Base-by-base conservation (phyloP, 257 asterid genomes). In the Solanum raphanifolium region DNA sequence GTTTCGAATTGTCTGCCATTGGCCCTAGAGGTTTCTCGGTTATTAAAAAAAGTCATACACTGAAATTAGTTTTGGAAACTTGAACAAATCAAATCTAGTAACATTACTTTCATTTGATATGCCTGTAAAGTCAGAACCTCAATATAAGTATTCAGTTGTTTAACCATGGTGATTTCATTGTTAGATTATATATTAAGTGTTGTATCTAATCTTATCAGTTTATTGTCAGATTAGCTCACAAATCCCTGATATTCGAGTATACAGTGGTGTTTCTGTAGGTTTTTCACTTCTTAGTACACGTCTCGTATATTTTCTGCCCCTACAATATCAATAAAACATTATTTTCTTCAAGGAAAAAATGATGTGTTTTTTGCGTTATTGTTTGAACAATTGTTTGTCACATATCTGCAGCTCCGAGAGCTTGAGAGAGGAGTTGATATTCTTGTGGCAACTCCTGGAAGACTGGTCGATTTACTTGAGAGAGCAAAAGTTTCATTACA, bases 371-470 rank as follows among this genome's bases (percentile, higher is more conserved):
- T 88, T 89, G 29, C 78, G 73, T 73, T 16, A 27, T 85, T 69
- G 71, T 52, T 68, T 86, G 85, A 69, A 86, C 81, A 82, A 74
- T 38, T 87, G 83, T 34, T 75, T 86, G 15, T 72, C 15, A 32
- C 38, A 36, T 90, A 34, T 88, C 34, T 88, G 87, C 92, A 96
- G 98, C 91, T 96, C 78, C 96, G 98, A 29, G 98, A 96, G 92
- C 95, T 96, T 78, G 98, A 96, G 92, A 95, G 94, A 90, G 98
- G 98, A 72, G 98, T 96, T 90, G 98, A 96, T 90, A 95, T 96
- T 93, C 92, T 96, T 91, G 98, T 96, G 91, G 98, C 98, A 73
- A 96, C 98, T 75, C 98, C 98, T 34, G 98, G 98, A 82, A 92
- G 98, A 92, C 91, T 96, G 91, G 98, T 96, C n/a, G 98, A 96